These are phyloP conservation scores for Graphilbum fragrans DNA, from an alignment of 2,329 filamentous ascomycete species.

Conservation along the genomic window DNA sequence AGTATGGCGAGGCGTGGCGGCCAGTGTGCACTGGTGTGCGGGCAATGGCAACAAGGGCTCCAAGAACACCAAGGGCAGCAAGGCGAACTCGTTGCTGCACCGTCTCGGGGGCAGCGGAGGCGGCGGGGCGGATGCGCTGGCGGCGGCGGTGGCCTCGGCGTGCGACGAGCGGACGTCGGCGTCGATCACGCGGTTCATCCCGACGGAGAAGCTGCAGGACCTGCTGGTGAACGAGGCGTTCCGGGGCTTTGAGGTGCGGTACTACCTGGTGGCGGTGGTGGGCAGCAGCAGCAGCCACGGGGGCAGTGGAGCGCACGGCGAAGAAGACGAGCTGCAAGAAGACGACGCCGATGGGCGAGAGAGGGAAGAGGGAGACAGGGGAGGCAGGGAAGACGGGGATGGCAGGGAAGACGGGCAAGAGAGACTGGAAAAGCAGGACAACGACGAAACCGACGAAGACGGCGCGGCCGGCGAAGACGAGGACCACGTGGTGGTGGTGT, in stretches of 20 bases:
- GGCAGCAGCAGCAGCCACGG: neutral
- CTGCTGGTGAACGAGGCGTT: conserved; percentile 94
- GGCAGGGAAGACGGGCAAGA: neutral
- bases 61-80: neutral
- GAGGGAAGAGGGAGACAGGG: neutral
- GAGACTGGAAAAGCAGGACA: too few relatives aligned
- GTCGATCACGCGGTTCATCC: conserved; percentile 47
- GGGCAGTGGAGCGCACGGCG: neutral
- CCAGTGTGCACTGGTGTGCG: neutral
- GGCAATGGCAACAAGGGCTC: conserved; percentile 1
- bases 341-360: neutral
- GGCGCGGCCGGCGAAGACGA: conserved; percentile 49
- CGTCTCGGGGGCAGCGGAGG: conserved; percentile 1
- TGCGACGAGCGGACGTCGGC: conserved; percentile 18
- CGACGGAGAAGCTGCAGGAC: conserved; percentile 83
- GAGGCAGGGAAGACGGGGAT: neutral
- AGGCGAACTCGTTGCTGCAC: neutral
- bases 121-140: neutral
- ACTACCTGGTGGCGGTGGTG: conserved; percentile 82
- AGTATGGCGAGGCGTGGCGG: neutral
- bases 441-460: neutral
- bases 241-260: conserved; percentile 77
- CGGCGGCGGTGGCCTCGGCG: neutral
- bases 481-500: conserved; percentile 84
- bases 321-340: neutral